phyloP scores from a whole-genome alignment of 805 yeast species.

The Zygoascus biomembranicola region DNA sequence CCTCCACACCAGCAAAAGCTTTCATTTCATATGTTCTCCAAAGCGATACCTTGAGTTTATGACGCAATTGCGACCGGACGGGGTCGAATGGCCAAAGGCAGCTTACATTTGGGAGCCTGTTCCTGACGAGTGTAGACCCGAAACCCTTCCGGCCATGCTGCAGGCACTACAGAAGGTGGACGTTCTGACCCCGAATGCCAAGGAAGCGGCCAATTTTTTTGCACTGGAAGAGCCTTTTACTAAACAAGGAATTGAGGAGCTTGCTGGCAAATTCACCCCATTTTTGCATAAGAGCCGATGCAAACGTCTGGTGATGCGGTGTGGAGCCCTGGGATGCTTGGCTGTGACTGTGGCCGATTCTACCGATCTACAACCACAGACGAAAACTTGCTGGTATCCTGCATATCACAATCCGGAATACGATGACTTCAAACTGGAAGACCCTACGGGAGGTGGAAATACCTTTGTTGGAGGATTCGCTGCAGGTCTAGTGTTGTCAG shows the following conservation, averaged over 20 bases:
- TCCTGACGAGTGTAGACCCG: conserved; percentile 62
- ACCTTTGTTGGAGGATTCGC: conserved; percentile 78
- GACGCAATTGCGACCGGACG: conserved; percentile 20
- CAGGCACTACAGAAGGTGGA: conserved; percentile 39
- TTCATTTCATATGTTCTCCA: conserved; percentile 73
- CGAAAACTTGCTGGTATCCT: conserved; percentile 43
- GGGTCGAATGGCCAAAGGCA: conserved; percentile 11
- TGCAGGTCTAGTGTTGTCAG: conserved; percentile 42
- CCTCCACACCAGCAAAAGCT: conserved; percentile 36
- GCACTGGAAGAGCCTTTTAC: conserved; percentile 38
- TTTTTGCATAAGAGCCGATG: conserved; percentile 27
- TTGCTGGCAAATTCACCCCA: conserved; percentile 36
- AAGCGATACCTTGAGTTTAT: conserved; percentile 47
- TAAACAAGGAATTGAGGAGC: conserved; percentile 32
- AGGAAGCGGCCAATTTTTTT: conserved; percentile 66
- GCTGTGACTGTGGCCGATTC: conserved; percentile 28
- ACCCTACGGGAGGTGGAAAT: conserved; percentile 95
- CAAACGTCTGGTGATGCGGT: conserved; percentile 49
- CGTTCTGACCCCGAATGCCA: conserved; percentile 74
- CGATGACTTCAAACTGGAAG: conserved; percentile 43
- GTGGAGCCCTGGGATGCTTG: conserved; percentile 68
- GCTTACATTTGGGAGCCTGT: conserved; percentile 75
- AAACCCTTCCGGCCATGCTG: conserved; percentile 34
- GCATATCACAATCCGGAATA: conserved; percentile 50
- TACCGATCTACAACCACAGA: conserved; percentile 4